Evolutionary conservation across 208 protist species (phyloP).

Genomic region (Acanthamoeba triangularis): DNA sequence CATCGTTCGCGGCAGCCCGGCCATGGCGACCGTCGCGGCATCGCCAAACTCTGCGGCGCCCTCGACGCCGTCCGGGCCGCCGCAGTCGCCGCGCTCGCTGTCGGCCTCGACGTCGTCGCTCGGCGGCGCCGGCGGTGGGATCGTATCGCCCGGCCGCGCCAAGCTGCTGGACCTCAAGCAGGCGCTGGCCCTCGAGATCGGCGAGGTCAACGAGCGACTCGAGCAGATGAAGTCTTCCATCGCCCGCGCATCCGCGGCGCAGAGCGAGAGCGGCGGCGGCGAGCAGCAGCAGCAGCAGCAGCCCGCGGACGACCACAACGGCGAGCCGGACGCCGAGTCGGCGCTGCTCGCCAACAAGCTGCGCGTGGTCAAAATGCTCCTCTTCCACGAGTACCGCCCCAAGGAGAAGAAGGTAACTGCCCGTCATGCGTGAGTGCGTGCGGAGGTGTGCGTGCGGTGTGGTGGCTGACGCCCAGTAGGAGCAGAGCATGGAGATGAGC

Average conservation of each 20-base stretch:
- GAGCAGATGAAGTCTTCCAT: not conserved
- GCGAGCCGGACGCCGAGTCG: not conserved
- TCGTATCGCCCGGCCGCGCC: not conserved
- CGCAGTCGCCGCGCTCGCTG: not conserved
- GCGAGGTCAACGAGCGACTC: constrained; percentile 2
- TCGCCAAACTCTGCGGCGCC: not conserved
- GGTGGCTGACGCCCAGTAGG: not conserved
- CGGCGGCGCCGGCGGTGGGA: not conserved
- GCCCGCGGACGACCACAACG: not conserved
- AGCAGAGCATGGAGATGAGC: not conserved
- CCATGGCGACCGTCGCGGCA: not conserved
- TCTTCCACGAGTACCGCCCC: not conserved
- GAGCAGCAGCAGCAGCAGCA: not conserved
- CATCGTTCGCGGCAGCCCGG: not conserved
- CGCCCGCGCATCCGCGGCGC: not conserved
- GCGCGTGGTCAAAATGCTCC: not conserved
- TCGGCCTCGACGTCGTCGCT: not conserved
- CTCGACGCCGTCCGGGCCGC: not conserved
- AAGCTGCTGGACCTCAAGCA: constrained; percentile 26
- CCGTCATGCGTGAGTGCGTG: too few species aligned
- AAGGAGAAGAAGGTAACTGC: constrained; percentile 17
- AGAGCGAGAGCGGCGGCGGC: not conserved
- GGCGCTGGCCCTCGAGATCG: constrained; percentile 6
- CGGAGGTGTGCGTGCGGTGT: not conserved
- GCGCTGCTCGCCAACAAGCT: constrained; percentile 23